Percentiles rank a stretch among this genome's conserved stretches.
Evolutionary conservation across 2,329 filamentous ascomycete species (phyloP).

Genomic region (Phialocephala subalpina): DNA sequence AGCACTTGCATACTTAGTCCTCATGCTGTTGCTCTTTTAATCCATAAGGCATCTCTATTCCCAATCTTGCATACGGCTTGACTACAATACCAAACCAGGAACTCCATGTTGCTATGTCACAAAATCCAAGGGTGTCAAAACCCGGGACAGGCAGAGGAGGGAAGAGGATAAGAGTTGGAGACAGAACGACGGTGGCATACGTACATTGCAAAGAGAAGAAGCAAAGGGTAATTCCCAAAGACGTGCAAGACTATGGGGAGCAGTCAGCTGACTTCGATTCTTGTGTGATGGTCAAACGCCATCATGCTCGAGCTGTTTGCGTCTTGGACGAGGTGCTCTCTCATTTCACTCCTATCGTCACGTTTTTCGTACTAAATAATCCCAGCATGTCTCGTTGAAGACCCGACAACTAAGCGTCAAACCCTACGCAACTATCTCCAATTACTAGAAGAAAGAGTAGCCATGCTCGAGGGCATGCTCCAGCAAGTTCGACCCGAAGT

Average conservation of each 20-base stretch:
- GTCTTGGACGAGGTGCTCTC: background rate
- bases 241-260: background rate
- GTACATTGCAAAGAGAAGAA: slow-evolving; percentile 20
- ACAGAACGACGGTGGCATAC: slow-evolving; percentile 13
- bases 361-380: background rate
- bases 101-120: background rate
- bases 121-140: background rate
- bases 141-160: background rate
- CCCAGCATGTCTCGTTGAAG: slow-evolving; percentile 8
- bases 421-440: slow-evolving; percentile 21
- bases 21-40: background rate
- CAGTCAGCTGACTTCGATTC: background rate
- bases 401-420: slow-evolving; percentile 5
- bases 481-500: slow-evolving; percentile 18
- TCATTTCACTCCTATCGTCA: background rate
- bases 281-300: slow-evolving; percentile 22
- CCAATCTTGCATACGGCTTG: too few relatives aligned
- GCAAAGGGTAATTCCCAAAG: background rate
- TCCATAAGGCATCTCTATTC: too few relatives aligned
- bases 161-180: slow-evolving; percentile 7
- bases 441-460: slow-evolving; percentile 22
- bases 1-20: background rate
- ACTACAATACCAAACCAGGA: background rate
- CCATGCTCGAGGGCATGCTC: slow-evolving; percentile 9
- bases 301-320: slow-evolving; percentile 17